Conservation (phyloP, 2,329 filamentous ascomycete genomes). For the Botrytis tulipae region DNA sequence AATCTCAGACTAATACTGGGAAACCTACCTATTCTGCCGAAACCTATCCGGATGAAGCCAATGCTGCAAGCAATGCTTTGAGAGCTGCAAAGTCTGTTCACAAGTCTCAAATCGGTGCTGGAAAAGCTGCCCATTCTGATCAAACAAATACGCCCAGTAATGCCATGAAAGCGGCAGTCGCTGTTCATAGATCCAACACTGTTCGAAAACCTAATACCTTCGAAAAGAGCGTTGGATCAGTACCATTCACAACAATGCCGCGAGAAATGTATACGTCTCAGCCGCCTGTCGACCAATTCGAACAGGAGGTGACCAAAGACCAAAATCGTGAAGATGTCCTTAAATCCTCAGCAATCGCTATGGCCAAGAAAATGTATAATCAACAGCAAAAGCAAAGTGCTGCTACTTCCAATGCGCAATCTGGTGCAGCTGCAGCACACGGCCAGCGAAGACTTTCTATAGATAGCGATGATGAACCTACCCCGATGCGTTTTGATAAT, state of each 20-base stretch:
- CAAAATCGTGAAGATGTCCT: conserved; percentile 68
- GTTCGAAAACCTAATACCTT: conserved; percentile 19
- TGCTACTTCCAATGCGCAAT: conserved; percentile 34
- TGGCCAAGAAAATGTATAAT: conserved; percentile 85
- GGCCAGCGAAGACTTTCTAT: conserved; percentile 38
- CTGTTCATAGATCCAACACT: conserved; percentile 44
- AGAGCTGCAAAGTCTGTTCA: conserved; percentile 67
- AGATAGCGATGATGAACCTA: conserved; percentile 40
- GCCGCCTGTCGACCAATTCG: conserved; percentile 59
- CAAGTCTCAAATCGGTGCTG: conserved; percentile 29
- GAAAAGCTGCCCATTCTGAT: conserved; percentile 51
- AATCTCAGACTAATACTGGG: conserved; percentile 31
- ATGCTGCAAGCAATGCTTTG: conserved; percentile 64
- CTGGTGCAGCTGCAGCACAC: conserved; percentile 37
- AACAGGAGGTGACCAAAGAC: conserved; percentile 63
- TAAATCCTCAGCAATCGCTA: conserved; percentile 79
- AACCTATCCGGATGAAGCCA: conserved; percentile 57
- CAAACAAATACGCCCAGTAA: conserved; percentile 59
- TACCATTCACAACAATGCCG: conserved; percentile 65
- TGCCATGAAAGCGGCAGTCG: conserved; percentile 70
- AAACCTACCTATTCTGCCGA: conserved; percentile 53
- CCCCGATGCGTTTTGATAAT: conserved; percentile 56
- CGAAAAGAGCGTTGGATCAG: conserved; percentile 57
- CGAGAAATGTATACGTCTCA: conserved; percentile 75
- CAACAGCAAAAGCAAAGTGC: conserved; percentile 57